These are phyloP conservation scores for Beauveria sp. DNA, from an alignment of 2,329 filamentous ascomycete species.

Conservation along the genomic window DNA sequence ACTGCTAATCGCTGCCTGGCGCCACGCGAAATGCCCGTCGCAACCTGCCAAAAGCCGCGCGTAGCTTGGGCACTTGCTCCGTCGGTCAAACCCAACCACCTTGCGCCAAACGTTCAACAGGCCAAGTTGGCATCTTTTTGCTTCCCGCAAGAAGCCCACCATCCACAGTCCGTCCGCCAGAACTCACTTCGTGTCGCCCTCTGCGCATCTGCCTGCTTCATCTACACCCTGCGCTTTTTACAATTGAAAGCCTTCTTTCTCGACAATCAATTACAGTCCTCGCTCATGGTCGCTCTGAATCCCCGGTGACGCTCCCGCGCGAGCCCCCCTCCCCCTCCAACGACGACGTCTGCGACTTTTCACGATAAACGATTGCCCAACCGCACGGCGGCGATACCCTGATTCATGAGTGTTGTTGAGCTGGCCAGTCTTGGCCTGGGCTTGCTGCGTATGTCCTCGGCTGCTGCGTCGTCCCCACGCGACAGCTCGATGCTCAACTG, in stretches of 20 bases:
- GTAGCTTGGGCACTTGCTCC: not conserved
- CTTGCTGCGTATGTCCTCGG: conserved; percentile 8
- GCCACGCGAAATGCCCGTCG: not conserved
- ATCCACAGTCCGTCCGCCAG: not conserved
- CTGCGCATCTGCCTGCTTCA: not conserved
- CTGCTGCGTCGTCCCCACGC: not conserved
- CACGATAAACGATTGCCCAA: not conserved
- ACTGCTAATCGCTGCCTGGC: not conserved
- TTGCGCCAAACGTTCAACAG: not conserved
- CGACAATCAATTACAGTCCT: not conserved
- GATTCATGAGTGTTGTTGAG: conserved; percentile 5
- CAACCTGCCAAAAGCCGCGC: not conserved
- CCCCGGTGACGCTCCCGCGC: conserved; percentile 18
- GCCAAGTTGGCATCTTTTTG: conserved; percentile 4
- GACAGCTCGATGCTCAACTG: not conserved
- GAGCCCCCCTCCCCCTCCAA: conserved; percentile 10
- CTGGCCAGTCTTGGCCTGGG: conserved; percentile 4
- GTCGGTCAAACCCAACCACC: not conserved
- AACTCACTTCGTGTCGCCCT: not conserved
- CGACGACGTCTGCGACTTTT: not conserved
- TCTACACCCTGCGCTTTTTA: not conserved
- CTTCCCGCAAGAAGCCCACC: not conserved
- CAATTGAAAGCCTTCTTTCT: not conserved
- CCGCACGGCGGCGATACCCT: not conserved
- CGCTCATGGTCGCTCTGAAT: conserved; percentile 16